Base-by-base conservation (phyloP, 345 rosid species). In the Eutrema heterophyllum region DNA sequence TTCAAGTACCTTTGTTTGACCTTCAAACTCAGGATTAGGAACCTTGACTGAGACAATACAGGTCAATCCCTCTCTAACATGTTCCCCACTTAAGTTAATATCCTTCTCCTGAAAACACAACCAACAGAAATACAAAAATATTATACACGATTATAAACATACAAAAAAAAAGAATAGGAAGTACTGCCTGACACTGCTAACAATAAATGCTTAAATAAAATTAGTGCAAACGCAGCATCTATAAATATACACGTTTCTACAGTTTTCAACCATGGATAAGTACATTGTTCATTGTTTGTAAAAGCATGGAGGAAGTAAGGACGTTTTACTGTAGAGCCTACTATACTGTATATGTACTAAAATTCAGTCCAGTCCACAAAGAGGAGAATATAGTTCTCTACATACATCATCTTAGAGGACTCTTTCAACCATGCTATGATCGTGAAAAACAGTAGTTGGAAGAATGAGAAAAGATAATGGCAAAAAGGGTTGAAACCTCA, bases 11-110 rank as follows among this genome's bases (percentile, higher is more conserved):
- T 96, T 92, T 29, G 99, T 96, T 81, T 96, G 99, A 68, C 99
- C 99, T 87, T 96, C 98, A 82, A 96, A 96, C 81, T 96, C 99
- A 13, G 99, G 99, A 81, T 88, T 92, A 41, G 97, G 86, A 86
- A 96, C 91, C 85, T 90, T 92, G 71, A 96, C 97, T n/a, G 99
- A 92, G 69, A 96, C 78, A 68, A 96, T 82, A 80, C 98, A 90
- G 36, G 99, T 90, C 83, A 96, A 72, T 58, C 99, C 99, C 74
- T 96, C 99, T 84, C 98, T 82, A 14, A 96, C 98, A 79, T 96
- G 98, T 74, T 96, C 98, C 60, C 98, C 98, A 49, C 97, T 87
- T 81, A 96, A 79, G 81, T 61, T 90, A 55, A 90, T 88, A 78
- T 92, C 99, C 75, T 90, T 96, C 36, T 96, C 97, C 99, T 95